phyloP scores from a whole-genome alignment of 2,329 filamentous ascomycete genomes.

The Xylariaceae sp. region DNA sequence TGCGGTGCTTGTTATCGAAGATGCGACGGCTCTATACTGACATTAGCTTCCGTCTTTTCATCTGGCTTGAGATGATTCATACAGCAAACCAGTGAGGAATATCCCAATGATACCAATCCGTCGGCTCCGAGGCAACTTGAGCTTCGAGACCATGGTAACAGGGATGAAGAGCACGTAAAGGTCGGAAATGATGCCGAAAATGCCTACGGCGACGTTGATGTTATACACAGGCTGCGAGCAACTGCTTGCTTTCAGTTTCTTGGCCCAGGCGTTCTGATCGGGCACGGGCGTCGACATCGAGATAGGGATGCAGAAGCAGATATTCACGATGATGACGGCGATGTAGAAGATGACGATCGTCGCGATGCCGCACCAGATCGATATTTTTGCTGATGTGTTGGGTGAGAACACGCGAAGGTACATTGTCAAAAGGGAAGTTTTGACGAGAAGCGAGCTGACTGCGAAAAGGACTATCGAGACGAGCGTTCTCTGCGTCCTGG shows the following conservation, averaged over 20 bases:
- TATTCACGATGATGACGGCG: conserved; percentile 13
- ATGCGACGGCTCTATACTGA: conserved; percentile 13
- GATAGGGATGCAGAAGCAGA: conserved; percentile 16
- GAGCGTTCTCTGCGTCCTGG: conserved; percentile 11
- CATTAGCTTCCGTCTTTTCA: background rate
- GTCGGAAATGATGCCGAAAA: conserved; percentile 22
- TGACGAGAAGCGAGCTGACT: conserved; percentile 19
- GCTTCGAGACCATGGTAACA: conserved; percentile 14
- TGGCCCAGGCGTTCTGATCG: conserved; percentile 10
- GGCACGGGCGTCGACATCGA: conserved; percentile 6
- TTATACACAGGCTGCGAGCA: conserved; percentile 19
- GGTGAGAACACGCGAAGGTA: conserved; percentile 23
- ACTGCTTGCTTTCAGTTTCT: conserved; percentile 12
- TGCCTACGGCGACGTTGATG: conserved; percentile 14
- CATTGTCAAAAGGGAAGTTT: conserved; percentile 18
- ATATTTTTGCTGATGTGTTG: conserved; percentile 9
- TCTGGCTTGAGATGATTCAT: background rate
- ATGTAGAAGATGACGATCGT: conserved; percentile 19
- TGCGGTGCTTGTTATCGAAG: conserved; percentile 18
- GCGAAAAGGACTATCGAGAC: conserved; percentile 17
- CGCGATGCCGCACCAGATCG: conserved; percentile 20
- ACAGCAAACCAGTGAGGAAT: conserved; percentile 24
- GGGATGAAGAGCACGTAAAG: conserved; percentile 24
- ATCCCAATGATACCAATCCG: conserved; percentile 20
- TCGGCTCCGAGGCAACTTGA: conserved; percentile 13